Base-by-base conservation (phyloP, 1,139 yeast species). In the Lodderomyces jiufengensis region DNA sequence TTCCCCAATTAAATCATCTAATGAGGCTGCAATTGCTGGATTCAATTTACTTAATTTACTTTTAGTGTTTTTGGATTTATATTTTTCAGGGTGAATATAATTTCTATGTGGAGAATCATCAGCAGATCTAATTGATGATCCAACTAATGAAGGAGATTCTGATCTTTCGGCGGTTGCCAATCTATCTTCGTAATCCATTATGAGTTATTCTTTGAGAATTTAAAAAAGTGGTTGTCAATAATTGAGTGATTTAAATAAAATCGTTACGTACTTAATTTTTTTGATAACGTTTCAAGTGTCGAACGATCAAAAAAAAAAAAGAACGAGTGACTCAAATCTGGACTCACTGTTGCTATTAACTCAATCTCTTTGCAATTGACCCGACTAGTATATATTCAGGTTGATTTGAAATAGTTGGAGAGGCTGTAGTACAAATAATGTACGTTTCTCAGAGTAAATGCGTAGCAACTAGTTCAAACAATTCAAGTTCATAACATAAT, bases 111-210 rank as follows among this genome's bases (percentile, higher is more conserved):
- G 48, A 10, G 73, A 66, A 45, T 70, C 76, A 46, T 70, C 76
- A 18, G 75, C 75, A 20, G 75, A 72, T 48, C 81, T 61, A 31
- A 76, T 55, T 10, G 78, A 70, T 5, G 77, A 58, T 5, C 82
- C 82, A 27, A 76, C 75, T 42, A 76, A 61, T 18, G 80, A 73
- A n/a, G 81, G 80, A n/a, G 67, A 54, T 13, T 66, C 57, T 37
- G 66, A 61, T 47, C 60, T 64, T 49, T 74, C 77, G 11, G 75
- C 77, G 45, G 66, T 67, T 53, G 73, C 74, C 46, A 73, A 63
- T 52, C 75, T 78, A 49, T 68, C 66, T 59, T 75, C 80, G 51
- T 73, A 66, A 53, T 76, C 78, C 80, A 76, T 76, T 31, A 27
- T 43, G 20, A 6, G 11, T 15, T 16, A 10, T 8, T 12, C 5